Percentiles rank a stretch among this genome's conserved stretches.
phyloP scores from a whole-genome alignment of 2,329 filamentous ascomycete genomes.

The Fusarium sp. region DNA sequence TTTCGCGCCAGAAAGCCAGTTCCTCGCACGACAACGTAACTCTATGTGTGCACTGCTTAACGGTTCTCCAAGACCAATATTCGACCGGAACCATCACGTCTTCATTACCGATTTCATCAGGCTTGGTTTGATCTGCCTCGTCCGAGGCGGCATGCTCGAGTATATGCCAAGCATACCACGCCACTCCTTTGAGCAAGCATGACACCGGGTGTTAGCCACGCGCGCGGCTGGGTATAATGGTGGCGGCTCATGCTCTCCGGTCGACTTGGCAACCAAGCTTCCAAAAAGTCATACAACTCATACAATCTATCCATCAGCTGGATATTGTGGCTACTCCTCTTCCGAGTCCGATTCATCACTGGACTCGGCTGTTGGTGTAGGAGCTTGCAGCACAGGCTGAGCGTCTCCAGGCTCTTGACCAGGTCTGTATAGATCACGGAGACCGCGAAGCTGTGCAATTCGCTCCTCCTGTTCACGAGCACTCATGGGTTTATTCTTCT shows the following conservation, averaged over 20 bases:
- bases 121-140: constrained; percentile 28
- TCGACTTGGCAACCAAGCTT: constrained; percentile 39
- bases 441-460: constrained; percentile 70
- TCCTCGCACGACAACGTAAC: neutral
- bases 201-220: constrained; percentile 39
- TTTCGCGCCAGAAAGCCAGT: constrained; percentile 11
- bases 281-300: constrained; percentile 43
- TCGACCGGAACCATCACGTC: constrained; percentile 29
- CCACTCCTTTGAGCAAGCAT: constrained; percentile 38
- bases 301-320: constrained; percentile 41
- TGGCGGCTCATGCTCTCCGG: constrained; percentile 42
- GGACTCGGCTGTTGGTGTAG: constrained; percentile 52
- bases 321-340: constrained; percentile 55
- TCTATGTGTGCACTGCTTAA: constrained; percentile 6
- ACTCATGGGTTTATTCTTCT: constrained; percentile 83
- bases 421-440: constrained; percentile 59
- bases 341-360: constrained; percentile 63
- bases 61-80: constrained; percentile 16
- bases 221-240: constrained; percentile 48
- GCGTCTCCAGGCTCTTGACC: constrained; percentile 52
- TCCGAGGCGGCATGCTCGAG: constrained; percentile 31
- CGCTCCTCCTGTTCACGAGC: constrained; percentile 76
- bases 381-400: constrained; percentile 43
- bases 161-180: constrained; percentile 21
- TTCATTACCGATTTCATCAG: constrained; percentile 36